Conservation (phyloP, 2,329 filamentous ascomycete species). For the Calonectria pseudoreteaudii region DNA sequence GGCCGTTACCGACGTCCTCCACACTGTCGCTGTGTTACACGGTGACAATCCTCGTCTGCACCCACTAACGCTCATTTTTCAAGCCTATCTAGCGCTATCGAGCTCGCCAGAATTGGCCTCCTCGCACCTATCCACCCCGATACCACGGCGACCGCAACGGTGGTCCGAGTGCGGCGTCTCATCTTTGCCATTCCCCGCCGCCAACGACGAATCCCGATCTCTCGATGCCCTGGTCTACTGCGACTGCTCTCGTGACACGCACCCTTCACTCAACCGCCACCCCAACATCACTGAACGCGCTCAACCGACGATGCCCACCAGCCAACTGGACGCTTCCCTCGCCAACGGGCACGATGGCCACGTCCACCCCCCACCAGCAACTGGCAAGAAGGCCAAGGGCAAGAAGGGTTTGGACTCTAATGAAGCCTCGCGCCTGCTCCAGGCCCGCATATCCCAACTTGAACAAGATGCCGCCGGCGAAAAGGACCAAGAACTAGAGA, state of each 20-base stretch:
- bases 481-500: slow-evolving; percentile 95
- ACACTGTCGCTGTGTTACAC: slow-evolving; percentile 37
- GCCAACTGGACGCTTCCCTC: slow-evolving; percentile 55
- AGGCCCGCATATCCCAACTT: slow-evolving; percentile 93
- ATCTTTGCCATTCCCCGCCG: slow-evolving; percentile 22
- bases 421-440: slow-evolving; percentile 91
- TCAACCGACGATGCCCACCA: slow-evolving; percentile 52
- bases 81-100: slow-evolving; percentile 28
- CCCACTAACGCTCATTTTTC: slow-evolving; percentile 35
- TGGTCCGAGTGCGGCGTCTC: slow-evolving; percentile 26
- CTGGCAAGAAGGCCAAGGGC: slow-evolving; percentile 82
- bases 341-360: slow-evolving; percentile 57
- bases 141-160: slow-evolving; percentile 20
- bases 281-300: slow-evolving; percentile 32
- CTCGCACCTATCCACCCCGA: slow-evolving; percentile 20
- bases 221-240: slow-evolving; percentile 37
- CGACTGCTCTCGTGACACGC: slow-evolving; percentile 37
- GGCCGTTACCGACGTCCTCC: slow-evolving; percentile 16
- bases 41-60: slow-evolving; percentile 33
- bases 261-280: slow-evolving; percentile 29
- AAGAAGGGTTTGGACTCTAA: slow-evolving; percentile 88
- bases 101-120: slow-evolving; percentile 23
- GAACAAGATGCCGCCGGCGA: slow-evolving; percentile 94
- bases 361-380: slow-evolving; percentile 53
- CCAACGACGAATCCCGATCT: slow-evolving; percentile 29